Evolutionary conservation across 192 early-diverging fungal species (phyloP).

Genomic region (Entrophospora sp.): DNA sequence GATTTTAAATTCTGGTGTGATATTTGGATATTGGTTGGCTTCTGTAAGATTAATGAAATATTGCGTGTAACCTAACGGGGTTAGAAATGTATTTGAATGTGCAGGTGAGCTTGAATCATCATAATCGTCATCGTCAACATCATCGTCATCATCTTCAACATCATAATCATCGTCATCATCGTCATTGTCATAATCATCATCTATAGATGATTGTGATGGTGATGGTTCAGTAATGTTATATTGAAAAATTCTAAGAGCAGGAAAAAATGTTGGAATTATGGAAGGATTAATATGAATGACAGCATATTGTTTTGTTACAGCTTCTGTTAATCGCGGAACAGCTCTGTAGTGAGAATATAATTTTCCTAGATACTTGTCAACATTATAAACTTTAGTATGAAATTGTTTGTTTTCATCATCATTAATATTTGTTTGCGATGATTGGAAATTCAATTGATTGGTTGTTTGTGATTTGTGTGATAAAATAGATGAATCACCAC

Average conservation of each 20-base stretch:
- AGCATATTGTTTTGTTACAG: slow-evolving; percentile 2
- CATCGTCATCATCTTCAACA: not conserved
- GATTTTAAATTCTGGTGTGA: slow-evolving; percentile 28
- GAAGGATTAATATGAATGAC: slow-evolving; percentile 44
- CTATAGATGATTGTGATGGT: not conserved
- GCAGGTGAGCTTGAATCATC: not conserved
- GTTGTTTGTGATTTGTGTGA: slow-evolving; percentile 20
- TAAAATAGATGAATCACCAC: slow-evolving; percentile 26
- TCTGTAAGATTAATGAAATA: slow-evolving; percentile 34
- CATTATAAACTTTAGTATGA: not conserved
- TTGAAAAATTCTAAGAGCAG: slow-evolving; percentile 41
- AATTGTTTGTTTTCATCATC: slow-evolving; percentile 6
- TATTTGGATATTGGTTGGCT: slow-evolving; percentile 23
- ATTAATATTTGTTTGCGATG: slow-evolving; percentile 4
- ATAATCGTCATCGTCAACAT: not conserved
- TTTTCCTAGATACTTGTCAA: slow-evolving; percentile 17
- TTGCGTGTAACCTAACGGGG: slow-evolving; percentile 31
- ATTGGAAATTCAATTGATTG: too few relatives aligned
- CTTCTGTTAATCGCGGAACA: slow-evolving; percentile 12
- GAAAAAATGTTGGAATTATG: slow-evolving; percentile 47
- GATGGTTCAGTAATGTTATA: slow-evolving; percentile 25
- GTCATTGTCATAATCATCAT: not conserved
- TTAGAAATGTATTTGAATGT: slow-evolving; percentile 25
- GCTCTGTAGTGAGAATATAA: slow-evolving; percentile 26
- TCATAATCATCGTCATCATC: not conserved